Evolutionary conservation across 177 flowering plant species (phyloP), one percentile per base, ranked within the genome.

Genomic region (Telopea speciosissima): DNA sequence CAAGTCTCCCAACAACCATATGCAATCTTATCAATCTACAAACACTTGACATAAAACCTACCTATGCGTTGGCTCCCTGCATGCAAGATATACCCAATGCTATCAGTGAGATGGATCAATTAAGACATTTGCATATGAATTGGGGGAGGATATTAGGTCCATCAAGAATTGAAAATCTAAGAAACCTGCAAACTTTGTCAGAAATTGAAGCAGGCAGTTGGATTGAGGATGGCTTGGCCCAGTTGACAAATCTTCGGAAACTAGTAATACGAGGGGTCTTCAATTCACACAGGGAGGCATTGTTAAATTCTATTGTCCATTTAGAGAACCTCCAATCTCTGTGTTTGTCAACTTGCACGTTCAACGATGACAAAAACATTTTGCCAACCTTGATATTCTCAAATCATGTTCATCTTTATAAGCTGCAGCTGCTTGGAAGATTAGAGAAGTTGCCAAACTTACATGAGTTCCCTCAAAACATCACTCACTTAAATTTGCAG

Each of bases 391-490:
- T 63, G 31, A 28, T 1, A 1, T 40, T 63, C 12, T 17, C 40
- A 4, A 19, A 28, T 28, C 31, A 28, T 31, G 9, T 9, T 4
- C 36, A 28, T 63, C 66, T 63, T 28, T 28, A 17, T n/a, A 28
- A 63, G 36, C 14, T 63, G 11, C 3, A 2, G 0, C 9, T 63
- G 22, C 0, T 5, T 63, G 66, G 66, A 17, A 14, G 36, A 23
- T 13, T 63, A 8, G 66, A 63, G 23, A 52, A 13, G 60, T n/a
- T 56, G n/a, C 62, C n/a, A 0, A 40, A 62, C 1, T n/a, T 10
- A 5, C 36, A 69, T 12, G 60, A 44, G 22, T 67, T 67, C 36
- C 65, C 70, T 12, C 44, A 25, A 44, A 25, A 73, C n/a, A 40
- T 67, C 61, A 49, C 70, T 26, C 0, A 36, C 8, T 12, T 70